Percentiles rank a stretch among this genome's conserved stretches.
Evolutionary conservation across 805 yeast genomes (phyloP).

Genomic region (Cyberlindnera meyerae): DNA sequence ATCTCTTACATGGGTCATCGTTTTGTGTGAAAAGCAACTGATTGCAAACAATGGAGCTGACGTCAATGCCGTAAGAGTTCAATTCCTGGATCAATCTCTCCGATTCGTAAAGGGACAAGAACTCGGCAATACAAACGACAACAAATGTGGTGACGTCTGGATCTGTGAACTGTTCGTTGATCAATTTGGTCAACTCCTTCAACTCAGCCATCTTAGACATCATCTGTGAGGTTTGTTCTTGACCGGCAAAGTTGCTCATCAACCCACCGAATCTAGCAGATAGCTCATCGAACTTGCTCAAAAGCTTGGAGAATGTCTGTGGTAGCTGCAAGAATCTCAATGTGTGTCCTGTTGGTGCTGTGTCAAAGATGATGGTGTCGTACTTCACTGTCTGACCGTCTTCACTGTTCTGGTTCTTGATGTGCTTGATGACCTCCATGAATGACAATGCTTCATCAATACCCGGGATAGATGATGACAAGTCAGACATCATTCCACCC

Average conservation of each 20-base stretch:
- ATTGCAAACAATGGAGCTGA: conserved; percentile 92
- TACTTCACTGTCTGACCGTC: conserved; percentile 40
- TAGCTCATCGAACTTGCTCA: conserved; percentile 82
- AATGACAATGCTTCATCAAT: conserved; percentile 97
- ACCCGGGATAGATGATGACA: conserved; percentile 95
- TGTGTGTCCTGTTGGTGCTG: conserved; percentile 99
- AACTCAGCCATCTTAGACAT: conserved; percentile 74
- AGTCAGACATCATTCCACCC: conserved; percentile 74
- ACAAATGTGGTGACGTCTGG: conserved; percentile 94
- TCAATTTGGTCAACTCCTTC: conserved; percentile 77
- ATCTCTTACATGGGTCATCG: conserved; percentile 80
- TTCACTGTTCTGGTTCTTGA: conserved; percentile 62
- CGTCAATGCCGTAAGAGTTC: conserved; percentile 92
- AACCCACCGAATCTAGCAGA: conserved; percentile 88
- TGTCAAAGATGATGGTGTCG: conserved; percentile 91
- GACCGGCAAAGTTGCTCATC: conserved; percentile 67
- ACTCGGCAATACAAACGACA: conserved; percentile 97
- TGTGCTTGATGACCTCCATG: conserved; percentile 96
- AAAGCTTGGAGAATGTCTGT: conserved; percentile 79
- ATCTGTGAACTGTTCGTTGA: conserved; percentile 90
- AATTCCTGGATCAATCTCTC: conserved; percentile 97
- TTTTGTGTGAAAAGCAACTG: conserved; percentile 82
- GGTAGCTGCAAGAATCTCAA: conserved; percentile 93
- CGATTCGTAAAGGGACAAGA: conserved; percentile 91
- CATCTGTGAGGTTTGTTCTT: conserved; percentile 52